Percentiles rank a stretch among this genome's conserved stretches.
phyloP scores from a whole-genome alignment of 164 flowering plant species.

The Stephania japonica region DNA sequence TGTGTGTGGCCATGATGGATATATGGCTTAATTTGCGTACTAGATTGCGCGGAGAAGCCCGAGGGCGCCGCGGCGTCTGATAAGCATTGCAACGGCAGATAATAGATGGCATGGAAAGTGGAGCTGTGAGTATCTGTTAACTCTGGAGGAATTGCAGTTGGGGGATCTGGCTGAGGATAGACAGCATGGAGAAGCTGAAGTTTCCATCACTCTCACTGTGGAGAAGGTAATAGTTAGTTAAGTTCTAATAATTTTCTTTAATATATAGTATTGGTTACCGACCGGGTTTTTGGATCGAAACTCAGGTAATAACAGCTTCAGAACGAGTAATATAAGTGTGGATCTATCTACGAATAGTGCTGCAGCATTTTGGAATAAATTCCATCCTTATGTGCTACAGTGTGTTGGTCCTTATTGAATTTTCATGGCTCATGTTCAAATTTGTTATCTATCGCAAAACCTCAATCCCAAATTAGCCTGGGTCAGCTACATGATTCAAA shows the following conservation, averaged over 20 bases:
- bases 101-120: conserved; percentile 62
- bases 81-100: conserved; percentile 51
- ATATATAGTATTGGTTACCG: too few species aligned
- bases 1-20: background rate
- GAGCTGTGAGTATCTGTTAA: conserved; percentile 45
- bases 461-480: too few species aligned
- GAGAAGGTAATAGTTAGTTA: conserved; percentile 40
- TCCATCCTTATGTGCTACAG: too few species aligned
- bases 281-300: too few species aligned
- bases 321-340: too few species aligned
- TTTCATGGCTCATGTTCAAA: background rate
- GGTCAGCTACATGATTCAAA: too few species aligned
- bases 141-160: conserved; percentile 50
- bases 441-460: background rate
- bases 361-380: too few species aligned
- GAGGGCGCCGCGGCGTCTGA: conserved; percentile 36
- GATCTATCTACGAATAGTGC: too few species aligned
- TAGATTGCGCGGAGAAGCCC: conserved; percentile 22
- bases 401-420: background rate
- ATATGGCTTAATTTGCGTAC: background rate
- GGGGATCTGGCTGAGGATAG: conserved; percentile 59
- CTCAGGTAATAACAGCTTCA: too few species aligned
- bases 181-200: conserved; percentile 30
- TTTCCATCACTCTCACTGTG: conserved; percentile 43
- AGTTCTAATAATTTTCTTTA: too few species aligned